Evolutionary conservation across 306 rosid species (phyloP).

Genomic region (Argentina anserina): DNA sequence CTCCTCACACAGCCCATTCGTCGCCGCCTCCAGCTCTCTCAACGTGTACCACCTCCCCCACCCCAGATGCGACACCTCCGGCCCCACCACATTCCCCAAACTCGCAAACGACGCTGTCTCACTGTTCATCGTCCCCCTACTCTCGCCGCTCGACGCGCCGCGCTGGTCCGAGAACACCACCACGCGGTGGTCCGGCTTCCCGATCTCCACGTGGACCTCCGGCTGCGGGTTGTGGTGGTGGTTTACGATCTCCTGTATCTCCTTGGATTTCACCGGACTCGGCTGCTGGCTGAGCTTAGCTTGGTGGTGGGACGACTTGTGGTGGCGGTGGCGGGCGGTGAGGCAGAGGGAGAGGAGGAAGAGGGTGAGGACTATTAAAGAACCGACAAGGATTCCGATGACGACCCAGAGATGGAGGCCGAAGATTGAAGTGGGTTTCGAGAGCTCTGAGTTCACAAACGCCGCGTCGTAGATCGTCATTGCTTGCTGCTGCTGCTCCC

Average conservation of each 20-base stretch:
- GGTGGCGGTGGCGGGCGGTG: conserved; percentile 60
- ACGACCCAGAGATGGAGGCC: conserved; percentile 94
- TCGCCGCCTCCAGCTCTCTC: conserved; percentile 90
- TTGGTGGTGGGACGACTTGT: conserved; percentile 1
- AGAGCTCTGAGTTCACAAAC: conserved; percentile 67
- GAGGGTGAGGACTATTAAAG: conserved; percentile 66
- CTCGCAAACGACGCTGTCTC: conserved; percentile 49
- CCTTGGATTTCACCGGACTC: conserved; percentile 64
- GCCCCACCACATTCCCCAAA: conserved; percentile 60
- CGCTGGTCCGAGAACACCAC: conserved; percentile 55
- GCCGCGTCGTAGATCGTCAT: conserved; percentile 87
- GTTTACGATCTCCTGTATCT: conserved; percentile 77
- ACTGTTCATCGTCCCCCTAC: conserved; percentile 43
- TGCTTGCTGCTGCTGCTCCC: background rate
- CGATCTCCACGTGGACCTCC: conserved; percentile 70
- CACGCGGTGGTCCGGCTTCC: conserved; percentile 66
- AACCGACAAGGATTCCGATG: conserved; percentile 84
- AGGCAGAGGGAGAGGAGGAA: conserved; percentile 89
- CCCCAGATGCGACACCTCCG: conserved; percentile 92
- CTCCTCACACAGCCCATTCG: conserved; percentile 65
- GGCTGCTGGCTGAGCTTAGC: too few species aligned
- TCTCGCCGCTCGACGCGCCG: conserved; percentile 77
- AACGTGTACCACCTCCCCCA: conserved; percentile 98
- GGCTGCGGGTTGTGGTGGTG: conserved; percentile 44
- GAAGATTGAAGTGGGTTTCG: conserved; percentile 78